Evolutionary conservation across 2,329 filamentous ascomycete genomes (phyloP).

Genomic region (Apiospora koreana): DNA sequence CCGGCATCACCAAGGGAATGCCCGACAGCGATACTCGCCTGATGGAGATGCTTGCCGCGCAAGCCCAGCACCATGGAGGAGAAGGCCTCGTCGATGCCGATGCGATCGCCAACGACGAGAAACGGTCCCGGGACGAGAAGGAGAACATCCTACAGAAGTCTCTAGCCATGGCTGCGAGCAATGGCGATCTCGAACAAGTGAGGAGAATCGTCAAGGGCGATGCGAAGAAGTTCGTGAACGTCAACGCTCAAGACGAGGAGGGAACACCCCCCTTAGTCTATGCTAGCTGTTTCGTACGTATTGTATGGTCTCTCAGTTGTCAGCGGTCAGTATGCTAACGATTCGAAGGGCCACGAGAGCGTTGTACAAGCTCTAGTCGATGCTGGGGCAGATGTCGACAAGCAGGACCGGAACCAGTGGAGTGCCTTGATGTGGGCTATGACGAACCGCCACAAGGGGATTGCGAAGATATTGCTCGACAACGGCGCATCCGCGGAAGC

Average conservation of each 20-base stretch:
- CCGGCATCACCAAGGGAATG: slow-evolving; percentile 58
- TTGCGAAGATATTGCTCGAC: slow-evolving; percentile 89
- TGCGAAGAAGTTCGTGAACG: slow-evolving; percentile 74
- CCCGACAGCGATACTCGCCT: slow-evolving; percentile 82
- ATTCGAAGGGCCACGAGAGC: slow-evolving; percentile 74
- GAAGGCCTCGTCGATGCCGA: slow-evolving; percentile 78
- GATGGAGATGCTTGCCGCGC: slow-evolving; percentile 94
- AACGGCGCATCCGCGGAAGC: slow-evolving; percentile 94
- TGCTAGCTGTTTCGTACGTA: slow-evolving; percentile 89
- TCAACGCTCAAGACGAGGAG: slow-evolving; percentile 88
- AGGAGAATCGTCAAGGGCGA: slow-evolving; percentile 73
- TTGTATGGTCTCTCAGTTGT: not conserved
- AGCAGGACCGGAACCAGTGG: slow-evolving; percentile 95
- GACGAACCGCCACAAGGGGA: slow-evolving; percentile 96
- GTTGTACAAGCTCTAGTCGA: slow-evolving; percentile 84
- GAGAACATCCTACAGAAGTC: slow-evolving; percentile 79
- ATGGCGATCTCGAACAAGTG: slow-evolving; percentile 85
- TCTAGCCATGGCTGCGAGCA: slow-evolving; percentile 93
- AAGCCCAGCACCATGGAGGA: slow-evolving; percentile 80
- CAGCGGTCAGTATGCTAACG: slow-evolving; percentile 19
- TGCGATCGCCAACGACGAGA: slow-evolving; percentile 72
- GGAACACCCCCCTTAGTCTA: slow-evolving; percentile 97
- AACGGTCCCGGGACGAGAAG: slow-evolving; percentile 75
- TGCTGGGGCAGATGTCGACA: slow-evolving; percentile 85
- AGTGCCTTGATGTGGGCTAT: slow-evolving; percentile 99